These are phyloP conservation scores for Alternaria incomplexa DNA, from an alignment of 2,329 filamentous ascomycete genomes.

Conservation along the genomic window DNA sequence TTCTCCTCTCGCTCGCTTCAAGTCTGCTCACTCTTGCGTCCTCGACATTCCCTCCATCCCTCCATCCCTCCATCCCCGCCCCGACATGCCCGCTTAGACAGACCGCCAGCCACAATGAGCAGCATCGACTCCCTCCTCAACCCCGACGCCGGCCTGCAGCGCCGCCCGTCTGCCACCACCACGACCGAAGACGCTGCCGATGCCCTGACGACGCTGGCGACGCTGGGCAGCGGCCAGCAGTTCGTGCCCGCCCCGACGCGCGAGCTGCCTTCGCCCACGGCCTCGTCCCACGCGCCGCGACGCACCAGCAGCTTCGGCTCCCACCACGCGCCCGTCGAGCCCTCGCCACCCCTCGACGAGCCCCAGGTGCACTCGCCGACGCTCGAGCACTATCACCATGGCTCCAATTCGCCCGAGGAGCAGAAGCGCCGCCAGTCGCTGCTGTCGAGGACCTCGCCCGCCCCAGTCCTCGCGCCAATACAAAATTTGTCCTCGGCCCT, in stretches of 20 bases:
- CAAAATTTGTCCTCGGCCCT: constrained; percentile 38
- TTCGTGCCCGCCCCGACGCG: constrained; percentile 28
- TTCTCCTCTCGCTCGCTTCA: background rate
- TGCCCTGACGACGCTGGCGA: constrained; percentile 47
- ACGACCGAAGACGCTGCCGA: constrained; percentile 49
- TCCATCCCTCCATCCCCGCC: background rate
- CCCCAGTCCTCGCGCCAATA: constrained; percentile 50
- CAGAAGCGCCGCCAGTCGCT: constrained; percentile 47
- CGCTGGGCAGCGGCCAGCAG: constrained; percentile 40
- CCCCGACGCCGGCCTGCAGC: constrained; percentile 29
- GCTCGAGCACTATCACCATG: constrained; percentile 56
- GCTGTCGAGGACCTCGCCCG: constrained; percentile 39
- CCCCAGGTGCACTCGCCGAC: constrained; percentile 51
- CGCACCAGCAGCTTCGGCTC: constrained; percentile 44
- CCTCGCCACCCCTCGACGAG: constrained; percentile 45
- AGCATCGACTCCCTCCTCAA: constrained; percentile 47
- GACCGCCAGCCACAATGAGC: constrained; percentile 31
- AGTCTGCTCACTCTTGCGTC: background rate
- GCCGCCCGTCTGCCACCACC: constrained; percentile 19
- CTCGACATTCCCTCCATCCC: background rate
- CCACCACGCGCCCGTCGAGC: constrained; percentile 47
- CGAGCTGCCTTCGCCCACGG: constrained; percentile 42
- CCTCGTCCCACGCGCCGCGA: constrained; percentile 35
- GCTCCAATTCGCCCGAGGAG: constrained; percentile 54
- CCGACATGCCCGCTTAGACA: constrained; percentile 12